Conservation (phyloP, 192 early-diverging fungal species). For the Backusella tarrabulga region DNA sequence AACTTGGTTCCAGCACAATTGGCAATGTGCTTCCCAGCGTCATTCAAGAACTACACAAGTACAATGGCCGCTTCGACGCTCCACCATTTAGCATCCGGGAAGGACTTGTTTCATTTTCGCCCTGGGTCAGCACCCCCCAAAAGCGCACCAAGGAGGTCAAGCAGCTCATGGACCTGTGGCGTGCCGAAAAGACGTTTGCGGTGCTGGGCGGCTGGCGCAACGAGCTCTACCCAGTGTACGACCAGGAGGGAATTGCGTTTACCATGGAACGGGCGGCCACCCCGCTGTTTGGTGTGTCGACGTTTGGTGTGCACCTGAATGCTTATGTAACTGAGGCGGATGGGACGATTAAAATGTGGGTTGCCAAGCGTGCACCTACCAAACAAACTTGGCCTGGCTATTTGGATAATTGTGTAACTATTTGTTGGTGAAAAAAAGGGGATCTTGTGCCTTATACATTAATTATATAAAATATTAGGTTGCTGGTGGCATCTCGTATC, state of each 20-base stretch:
- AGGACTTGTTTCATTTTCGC: slow-evolving; percentile 36
- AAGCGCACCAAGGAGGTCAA: slow-evolving; percentile 31
- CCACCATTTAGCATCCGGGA: slow-evolving; percentile 42
- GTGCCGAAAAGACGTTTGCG: slow-evolving; percentile 31
- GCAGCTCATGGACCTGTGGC: slow-evolving; percentile 39
- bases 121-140: slow-evolving; percentile 30
- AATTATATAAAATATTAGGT: slow-evolving; percentile 33
- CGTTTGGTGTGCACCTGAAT: slow-evolving; percentile 91
- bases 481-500: slow-evolving; percentile 77
- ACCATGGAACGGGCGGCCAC: slow-evolving; percentile 81
- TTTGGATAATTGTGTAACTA: slow-evolving; percentile 63
- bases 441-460: background rate
- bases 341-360: slow-evolving; percentile 77
- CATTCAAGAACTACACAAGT: slow-evolving; percentile 31
- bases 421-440: too few relatives aligned
- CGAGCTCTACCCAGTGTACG: slow-evolving; percentile 84
- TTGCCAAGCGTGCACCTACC: slow-evolving; percentile 69
- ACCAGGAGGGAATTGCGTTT: slow-evolving; percentile 46
- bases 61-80: slow-evolving; percentile 27
- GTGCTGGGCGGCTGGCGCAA: slow-evolving; percentile 70
- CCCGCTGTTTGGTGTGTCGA: slow-evolving; percentile 76
- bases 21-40: slow-evolving; percentile 40
- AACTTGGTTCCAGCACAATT: slow-evolving; percentile 34
- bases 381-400: slow-evolving; percentile 90
- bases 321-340: slow-evolving; percentile 54